phyloP scores from a whole-genome alignment of 345 rosid genomes.

The Psidium friedrichsthalianum region DNA sequence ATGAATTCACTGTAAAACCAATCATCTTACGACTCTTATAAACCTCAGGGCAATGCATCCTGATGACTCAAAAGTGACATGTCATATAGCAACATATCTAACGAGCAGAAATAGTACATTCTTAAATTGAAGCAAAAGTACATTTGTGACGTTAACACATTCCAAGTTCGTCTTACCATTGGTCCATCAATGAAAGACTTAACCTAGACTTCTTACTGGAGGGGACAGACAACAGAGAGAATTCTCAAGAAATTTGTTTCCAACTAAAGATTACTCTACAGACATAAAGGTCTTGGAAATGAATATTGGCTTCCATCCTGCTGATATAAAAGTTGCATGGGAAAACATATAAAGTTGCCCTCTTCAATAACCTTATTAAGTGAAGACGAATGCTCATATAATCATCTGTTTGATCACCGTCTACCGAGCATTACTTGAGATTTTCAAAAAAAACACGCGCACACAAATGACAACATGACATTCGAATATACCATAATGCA shows the following conservation, averaged over 20 bases:
- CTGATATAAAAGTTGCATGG: background rate
- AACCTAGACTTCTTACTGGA: background rate
- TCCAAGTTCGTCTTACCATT: background rate
- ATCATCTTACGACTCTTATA: background rate
- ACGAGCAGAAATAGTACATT: background rate
- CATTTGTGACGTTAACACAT: background rate
- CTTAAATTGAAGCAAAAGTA: background rate
- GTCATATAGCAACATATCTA: background rate
- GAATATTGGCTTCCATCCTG: background rate
- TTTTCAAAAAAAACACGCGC: background rate
- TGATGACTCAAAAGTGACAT: background rate
- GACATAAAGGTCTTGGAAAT: background rate
- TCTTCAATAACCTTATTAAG: background rate
- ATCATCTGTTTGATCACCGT: background rate
- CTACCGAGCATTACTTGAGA: background rate
- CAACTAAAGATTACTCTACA: background rate
- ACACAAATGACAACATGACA: background rate
- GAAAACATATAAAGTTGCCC: background rate
- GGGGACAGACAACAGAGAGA: background rate
- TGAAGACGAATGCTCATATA: background rate
- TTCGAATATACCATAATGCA: too few relatives aligned
- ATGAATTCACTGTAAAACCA: background rate
- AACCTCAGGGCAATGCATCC: background rate
- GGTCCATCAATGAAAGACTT: background rate
- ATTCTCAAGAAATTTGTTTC: background rate